Conservation (phyloP, 495 filamentous ascomycete genomes). For the Daldinia grandis region DNA sequence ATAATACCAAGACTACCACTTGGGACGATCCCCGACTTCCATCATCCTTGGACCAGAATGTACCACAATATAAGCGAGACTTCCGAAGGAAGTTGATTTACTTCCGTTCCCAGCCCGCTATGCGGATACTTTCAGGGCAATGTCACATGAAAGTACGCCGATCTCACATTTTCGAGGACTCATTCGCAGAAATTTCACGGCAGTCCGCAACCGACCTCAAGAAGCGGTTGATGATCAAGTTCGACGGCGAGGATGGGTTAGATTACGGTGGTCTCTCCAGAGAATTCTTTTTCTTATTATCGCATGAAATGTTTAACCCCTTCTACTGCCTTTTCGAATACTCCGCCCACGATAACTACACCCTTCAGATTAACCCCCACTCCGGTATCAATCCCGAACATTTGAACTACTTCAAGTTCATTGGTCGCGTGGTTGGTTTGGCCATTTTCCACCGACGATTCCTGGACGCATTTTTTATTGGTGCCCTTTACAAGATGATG, state of each 20-base stretch:
- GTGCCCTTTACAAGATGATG: conserved; percentile 99
- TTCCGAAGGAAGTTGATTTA: conserved; percentile 98
- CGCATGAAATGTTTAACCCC: conserved; percentile 99
- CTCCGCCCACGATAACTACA: conserved; percentile 99
- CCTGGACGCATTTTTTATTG: conserved; percentile 99
- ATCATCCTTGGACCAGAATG: conserved; percentile 96
- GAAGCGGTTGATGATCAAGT: conserved; percentile 99
- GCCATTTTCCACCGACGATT: conserved; percentile 99
- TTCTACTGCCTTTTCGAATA: conserved; percentile 99
- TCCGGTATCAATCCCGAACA: conserved; percentile 99
- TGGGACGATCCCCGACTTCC: conserved; percentile 98
- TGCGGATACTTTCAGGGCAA: conserved; percentile 93
- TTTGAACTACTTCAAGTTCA: conserved; percentile 99
- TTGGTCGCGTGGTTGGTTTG: conserved; percentile 94
- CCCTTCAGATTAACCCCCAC: conserved; percentile 99
- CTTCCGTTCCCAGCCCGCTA: conserved; percentile 96
- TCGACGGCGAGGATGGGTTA: conserved; percentile 96
- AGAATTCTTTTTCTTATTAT: conserved; percentile 99
- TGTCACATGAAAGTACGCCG: conserved; percentile 98
- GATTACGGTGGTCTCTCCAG: conserved; percentile 98
- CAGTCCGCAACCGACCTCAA: conserved; percentile 96
- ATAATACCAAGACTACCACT: conserved; percentile 99
- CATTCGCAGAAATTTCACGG: conserved; percentile 97
- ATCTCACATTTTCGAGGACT: conserved; percentile 98
- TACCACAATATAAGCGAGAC: conserved; percentile 99